A percentile compares a stretch with the other conserved stretches of the same genome.
phyloP scores from a whole-genome alignment of 73 alveolate genomes.

The Paramecium bursaria region DNA sequence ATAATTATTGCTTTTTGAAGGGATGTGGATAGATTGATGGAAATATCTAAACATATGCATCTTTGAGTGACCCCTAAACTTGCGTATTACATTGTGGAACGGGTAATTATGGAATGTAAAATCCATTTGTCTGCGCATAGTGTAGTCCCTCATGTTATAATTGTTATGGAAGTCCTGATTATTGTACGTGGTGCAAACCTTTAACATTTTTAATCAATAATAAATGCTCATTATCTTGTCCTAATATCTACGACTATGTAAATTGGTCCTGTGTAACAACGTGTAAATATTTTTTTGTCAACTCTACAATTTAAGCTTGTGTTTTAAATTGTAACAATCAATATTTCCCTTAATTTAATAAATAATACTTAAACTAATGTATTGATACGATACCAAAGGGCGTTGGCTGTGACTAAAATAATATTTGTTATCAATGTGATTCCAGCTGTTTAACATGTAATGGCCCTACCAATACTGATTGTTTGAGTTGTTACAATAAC shows the following conservation, averaged over 20 bases:
- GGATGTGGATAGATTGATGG: no score
- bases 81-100: no score
- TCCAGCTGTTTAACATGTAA: background rate
- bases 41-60: no score
- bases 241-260: background rate
- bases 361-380: background rate
- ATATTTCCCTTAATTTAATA: background rate
- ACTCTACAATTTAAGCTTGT: background rate
- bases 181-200: no score
- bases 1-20: no score
- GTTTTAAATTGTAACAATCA: background rate
- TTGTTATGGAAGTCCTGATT: no score
- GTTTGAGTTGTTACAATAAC: background rate
- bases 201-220: no score
- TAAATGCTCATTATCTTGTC: no score
- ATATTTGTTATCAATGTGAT: background rate
- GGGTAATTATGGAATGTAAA: no score
- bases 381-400: constrained; percentile 14
- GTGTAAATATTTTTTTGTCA: background rate
- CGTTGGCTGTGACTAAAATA: background rate
- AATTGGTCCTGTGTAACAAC: background rate
- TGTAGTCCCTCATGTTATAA: no score
- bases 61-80: no score
- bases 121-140: no score
- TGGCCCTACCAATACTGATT: background rate